phyloP scores from a whole-genome alignment of 2,329 filamentous ascomycete genomes.

The Ceratocystis harringtonii region DNA sequence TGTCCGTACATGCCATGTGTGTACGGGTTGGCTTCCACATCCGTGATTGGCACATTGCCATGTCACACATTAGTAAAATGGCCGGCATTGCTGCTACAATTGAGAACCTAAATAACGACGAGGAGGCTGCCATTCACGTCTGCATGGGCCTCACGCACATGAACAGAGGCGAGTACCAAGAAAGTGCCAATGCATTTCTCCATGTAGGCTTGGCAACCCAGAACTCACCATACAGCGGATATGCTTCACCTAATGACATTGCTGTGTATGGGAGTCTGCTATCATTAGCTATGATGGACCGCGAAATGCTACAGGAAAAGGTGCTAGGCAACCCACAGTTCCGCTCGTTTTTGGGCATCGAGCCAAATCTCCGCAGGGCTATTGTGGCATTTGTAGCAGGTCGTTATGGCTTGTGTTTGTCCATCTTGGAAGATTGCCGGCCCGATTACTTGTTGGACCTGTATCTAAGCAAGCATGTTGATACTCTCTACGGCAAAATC shows the following conservation, averaged over 20 bases:
- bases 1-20: slow-evolving; percentile 67
- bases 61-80: slow-evolving; percentile 49
- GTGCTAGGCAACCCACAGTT: slow-evolving; percentile 74
- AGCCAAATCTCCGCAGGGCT: slow-evolving; percentile 85
- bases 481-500: slow-evolving; percentile 55
- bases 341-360: slow-evolving; percentile 75
- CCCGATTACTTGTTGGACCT: slow-evolving; percentile 83
- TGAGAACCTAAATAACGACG: slow-evolving; percentile 20
- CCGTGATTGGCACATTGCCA: slow-evolving; percentile 58
- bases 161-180: slow-evolving; percentile 36
- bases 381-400: slow-evolving; percentile 80
- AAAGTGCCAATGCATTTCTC: slow-evolving; percentile 14
- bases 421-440: slow-evolving; percentile 66
- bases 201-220: slow-evolving; percentile 44
- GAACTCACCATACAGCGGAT: slow-evolving; percentile 48
- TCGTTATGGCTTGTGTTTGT: slow-evolving; percentile 73
- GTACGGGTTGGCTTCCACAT: slow-evolving; percentile 62
- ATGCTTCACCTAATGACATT: slow-evolving; percentile 72
- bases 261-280: slow-evolving; percentile 85
- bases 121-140: slow-evolving; percentile 22
- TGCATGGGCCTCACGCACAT: slow-evolving; percentile 42
- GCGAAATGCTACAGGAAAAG: slow-evolving; percentile 53
- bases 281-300: slow-evolving; percentile 77
- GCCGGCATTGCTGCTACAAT: slow-evolving; percentile 26
- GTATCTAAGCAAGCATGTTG: slow-evolving; percentile 62